Percentiles rank a stretch among this genome's conserved stretches.
phyloP scores from a whole-genome alignment of 441 rosid species.

The Kokia cookei region DNA sequence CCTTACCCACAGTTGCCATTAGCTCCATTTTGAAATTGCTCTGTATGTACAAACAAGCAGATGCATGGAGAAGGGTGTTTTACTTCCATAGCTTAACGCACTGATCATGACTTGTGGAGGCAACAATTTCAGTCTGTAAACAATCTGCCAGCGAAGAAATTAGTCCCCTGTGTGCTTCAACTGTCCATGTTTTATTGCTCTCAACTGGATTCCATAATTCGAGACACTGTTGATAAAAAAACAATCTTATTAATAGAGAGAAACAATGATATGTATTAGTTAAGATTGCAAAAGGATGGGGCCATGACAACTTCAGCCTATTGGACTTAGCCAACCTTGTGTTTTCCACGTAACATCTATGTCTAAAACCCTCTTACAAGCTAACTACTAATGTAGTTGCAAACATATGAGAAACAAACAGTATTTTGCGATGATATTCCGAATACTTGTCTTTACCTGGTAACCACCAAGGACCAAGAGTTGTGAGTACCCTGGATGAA shows the following conservation, averaged over 20 bases:
- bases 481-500: constrained; percentile 33
- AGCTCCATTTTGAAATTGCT: not conserved
- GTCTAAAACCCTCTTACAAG: not conserved
- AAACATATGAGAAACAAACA: not conserved
- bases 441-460: constrained; percentile 20
- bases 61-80: constrained; percentile 1
- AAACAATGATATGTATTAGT: not conserved
- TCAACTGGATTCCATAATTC: constrained; percentile 43
- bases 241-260: not conserved
- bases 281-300: not conserved
- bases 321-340: not conserved
- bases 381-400: not conserved
- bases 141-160: constrained; percentile 29
- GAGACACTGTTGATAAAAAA: constrained; percentile 23
- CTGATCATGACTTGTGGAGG: constrained; percentile 39
- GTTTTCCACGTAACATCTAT: not conserved
- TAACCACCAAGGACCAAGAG: constrained; percentile 34
- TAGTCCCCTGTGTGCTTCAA: constrained; percentile 31
- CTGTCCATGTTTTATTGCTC: constrained; percentile 16
- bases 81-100: constrained; percentile 39
- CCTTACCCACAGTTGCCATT: not conserved
- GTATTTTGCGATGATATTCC: not conserved
- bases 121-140: constrained; percentile 24
- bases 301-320: not conserved
- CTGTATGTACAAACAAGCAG: not conserved